phyloP scores from a whole-genome alignment of 1,284 basidiomycete genomes.

The Boletellus dicymbophilus region DNA sequence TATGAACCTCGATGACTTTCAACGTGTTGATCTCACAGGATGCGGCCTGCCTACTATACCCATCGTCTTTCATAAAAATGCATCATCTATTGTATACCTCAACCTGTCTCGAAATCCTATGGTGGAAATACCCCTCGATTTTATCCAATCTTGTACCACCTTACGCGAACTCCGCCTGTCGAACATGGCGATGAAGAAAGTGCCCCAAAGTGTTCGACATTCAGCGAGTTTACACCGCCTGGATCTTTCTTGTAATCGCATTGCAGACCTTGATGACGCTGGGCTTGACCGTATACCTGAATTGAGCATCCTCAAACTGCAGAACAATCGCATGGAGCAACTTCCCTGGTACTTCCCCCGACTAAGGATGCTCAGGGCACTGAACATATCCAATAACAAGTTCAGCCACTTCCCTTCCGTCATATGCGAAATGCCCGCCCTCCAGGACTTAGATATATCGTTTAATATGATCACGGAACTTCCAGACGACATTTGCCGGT shows the following conservation, averaged over 20 bases:
- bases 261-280: constrained; percentile 88
- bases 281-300: constrained; percentile 78
- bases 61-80: constrained; percentile 85
- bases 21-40: constrained; percentile 84
- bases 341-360: constrained; percentile 87
- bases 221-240: constrained; percentile 79
- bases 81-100: constrained; percentile 84
- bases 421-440: constrained; percentile 72
- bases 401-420: constrained; percentile 82
- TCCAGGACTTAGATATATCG: constrained; percentile 91
- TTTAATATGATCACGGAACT: constrained; percentile 91
- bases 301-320: constrained; percentile 75
- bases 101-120: constrained; percentile 95
- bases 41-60: constrained; percentile 90
- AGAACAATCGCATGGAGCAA: constrained; percentile 92
- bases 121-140: constrained; percentile 96
- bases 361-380: constrained; percentile 69
- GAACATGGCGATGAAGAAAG: constrained; percentile 95
- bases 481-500: constrained; percentile 78
- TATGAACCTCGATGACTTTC: constrained; percentile 73
- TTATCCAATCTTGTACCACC: constrained; percentile 87
- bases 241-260: constrained; percentile 93
- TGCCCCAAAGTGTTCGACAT: constrained; percentile 84
- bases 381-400: constrained; percentile 98
- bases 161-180: constrained; percentile 88